phyloP scores from a whole-genome alignment of 2,329 filamentous ascomycete genomes.

The Hypoxylon sp. region DNA sequence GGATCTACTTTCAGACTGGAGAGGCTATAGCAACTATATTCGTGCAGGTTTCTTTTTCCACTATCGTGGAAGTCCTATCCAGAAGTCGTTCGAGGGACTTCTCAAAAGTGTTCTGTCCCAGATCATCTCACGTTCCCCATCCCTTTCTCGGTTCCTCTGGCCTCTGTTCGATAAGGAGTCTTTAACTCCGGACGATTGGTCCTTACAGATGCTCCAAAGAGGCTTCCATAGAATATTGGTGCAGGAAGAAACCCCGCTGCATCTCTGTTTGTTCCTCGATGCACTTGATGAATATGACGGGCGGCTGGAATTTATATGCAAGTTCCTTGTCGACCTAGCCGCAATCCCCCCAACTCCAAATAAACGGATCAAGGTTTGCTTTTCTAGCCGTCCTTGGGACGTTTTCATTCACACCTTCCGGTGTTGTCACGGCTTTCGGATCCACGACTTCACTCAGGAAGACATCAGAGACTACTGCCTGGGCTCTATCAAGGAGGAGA shows the following conservation, averaged over 20 bases:
- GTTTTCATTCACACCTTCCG: neutral
- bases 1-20: conserved; percentile 25
- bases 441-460: conserved; percentile 4
- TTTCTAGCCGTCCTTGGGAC: conserved; percentile 13
- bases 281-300: conserved; percentile 37
- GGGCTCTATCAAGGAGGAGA: neutral
- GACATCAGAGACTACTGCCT: conserved; percentile 11
- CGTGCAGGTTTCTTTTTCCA: conserved; percentile 36
- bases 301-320: conserved; percentile 11
- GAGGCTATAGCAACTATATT: neutral
- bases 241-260: conserved; percentile 15
- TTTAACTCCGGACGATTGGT: neutral
- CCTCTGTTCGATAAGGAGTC: neutral
- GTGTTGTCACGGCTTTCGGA: neutral
- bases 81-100: conserved; percentile 36
- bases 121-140: neutral
- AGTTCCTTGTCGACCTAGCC: neutral
- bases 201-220: neutral
- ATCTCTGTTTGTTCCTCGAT: conserved; percentile 30
- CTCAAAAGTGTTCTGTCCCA: conserved; percentile 30
- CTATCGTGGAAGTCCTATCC: conserved; percentile 21
- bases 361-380: conserved; percentile 8
- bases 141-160: conserved; percentile 1
- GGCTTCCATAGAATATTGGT: neutral
- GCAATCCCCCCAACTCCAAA: neutral